These are phyloP conservation scores for Boletus subcaerulescens DNA, from an alignment of 768 basidiomycete species.

Conservation along the genomic window DNA sequence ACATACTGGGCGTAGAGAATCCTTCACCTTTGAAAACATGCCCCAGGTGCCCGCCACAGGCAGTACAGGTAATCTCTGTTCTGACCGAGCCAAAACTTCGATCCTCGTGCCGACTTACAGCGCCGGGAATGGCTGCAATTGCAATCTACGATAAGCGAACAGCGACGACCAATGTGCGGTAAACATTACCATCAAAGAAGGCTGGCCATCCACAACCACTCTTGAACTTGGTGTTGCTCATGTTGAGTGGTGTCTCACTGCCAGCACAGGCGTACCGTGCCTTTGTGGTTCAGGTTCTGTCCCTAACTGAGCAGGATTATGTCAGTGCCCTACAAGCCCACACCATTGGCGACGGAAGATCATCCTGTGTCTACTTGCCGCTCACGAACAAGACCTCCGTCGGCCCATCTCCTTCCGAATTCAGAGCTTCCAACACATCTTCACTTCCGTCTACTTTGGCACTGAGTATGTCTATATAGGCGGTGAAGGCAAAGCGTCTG, in stretches of 20 bases:
- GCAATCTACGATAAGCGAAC: conserved; percentile 1
- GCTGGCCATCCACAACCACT: conserved; percentile 98
- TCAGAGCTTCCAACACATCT: conserved; percentile 72
- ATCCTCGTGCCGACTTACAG: conserved; percentile 79
- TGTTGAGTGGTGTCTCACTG: conserved; percentile 82
- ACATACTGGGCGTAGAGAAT: conserved; percentile 72
- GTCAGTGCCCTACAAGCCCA: too few species aligned
- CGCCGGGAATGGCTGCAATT: conserved; percentile 87
- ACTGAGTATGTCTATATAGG: conserved; percentile 56
- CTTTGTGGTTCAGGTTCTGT: conserved; percentile 69
- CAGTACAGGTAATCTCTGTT: conserved; percentile 85
- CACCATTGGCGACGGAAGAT: conserved; percentile 69
- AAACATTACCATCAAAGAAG: conserved; percentile 77
- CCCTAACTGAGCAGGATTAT: too few species aligned
- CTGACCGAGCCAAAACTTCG: conserved; percentile 60
- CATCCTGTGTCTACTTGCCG: conserved; percentile 84
- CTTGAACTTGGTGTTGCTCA: conserved; percentile 85
- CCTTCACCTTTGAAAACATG: conserved; percentile 96
- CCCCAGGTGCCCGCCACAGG: conserved; percentile 91
- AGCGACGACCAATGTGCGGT: neutral
- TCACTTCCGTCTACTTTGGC: conserved; percentile 62
- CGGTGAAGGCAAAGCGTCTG: conserved; percentile 41
- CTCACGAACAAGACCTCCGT: conserved; percentile 65
- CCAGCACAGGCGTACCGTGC: conserved; percentile 75
- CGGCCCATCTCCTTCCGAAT: conserved; percentile 61